Percentiles rank a stretch among this genome's conserved stretches.
phyloP scores from a whole-genome alignment of 73 alveolate species.

The Paramecium sexaurelia region DNA sequence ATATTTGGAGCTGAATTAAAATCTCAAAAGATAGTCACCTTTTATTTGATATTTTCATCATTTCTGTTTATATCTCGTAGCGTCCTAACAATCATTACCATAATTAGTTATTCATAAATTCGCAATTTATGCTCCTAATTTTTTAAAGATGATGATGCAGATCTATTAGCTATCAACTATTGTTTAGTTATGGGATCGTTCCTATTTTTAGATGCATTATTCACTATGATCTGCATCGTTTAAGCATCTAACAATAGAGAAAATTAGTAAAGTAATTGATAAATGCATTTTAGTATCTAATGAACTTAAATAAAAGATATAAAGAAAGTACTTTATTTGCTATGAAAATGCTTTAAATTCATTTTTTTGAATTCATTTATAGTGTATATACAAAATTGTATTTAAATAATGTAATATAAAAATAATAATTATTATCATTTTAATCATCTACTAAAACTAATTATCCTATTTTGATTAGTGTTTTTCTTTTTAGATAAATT shows the following conservation, averaged over 20 bases:
- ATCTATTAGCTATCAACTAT: background rate
- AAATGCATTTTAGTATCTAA: background rate
- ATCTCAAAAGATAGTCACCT: background rate
- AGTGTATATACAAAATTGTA: background rate
- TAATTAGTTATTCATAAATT: slow-evolving; percentile 7
- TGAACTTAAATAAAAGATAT: background rate
- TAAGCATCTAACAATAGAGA: slow-evolving; percentile 37
- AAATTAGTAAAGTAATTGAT: background rate
- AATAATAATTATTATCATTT: no score
- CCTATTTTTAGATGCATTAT: background rate
- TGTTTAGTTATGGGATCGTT: background rate
- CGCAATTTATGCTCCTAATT: background rate
- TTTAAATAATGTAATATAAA: background rate
- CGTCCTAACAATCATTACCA: background rate
- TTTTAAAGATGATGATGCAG: background rate
- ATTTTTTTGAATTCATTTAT: background rate
- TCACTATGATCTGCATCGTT: slow-evolving; percentile 18
- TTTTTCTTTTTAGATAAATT: no score
- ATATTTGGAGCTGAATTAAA: background rate
- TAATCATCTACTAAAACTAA: no score
- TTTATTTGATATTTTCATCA: background rate
- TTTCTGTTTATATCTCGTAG: background rate
- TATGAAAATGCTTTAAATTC: slow-evolving; percentile 43
- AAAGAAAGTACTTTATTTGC: slow-evolving; percentile 1
- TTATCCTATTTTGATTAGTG: no score